Conservation (phyloP, 2,329 filamentous ascomycete species). For the Microdochium bolleyi region DNA sequence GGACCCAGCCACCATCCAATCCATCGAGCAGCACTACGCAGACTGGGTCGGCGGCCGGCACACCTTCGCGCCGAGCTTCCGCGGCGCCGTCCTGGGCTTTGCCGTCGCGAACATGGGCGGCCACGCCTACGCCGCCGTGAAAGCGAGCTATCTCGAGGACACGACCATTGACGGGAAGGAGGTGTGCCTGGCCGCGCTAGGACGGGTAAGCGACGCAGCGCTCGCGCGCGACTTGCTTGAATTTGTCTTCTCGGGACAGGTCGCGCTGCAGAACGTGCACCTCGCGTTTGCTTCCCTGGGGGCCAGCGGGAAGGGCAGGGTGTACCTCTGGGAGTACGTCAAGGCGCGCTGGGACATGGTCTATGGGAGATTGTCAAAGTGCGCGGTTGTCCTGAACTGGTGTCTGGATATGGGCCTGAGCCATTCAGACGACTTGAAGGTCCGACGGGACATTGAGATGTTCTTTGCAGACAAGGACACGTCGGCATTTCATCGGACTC, state of each 20-base stretch:
- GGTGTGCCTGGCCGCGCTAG: conserved; percentile 69
- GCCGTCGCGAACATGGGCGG: conserved; percentile 64
- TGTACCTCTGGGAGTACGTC: conserved; percentile 76
- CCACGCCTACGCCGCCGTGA: conserved; percentile 64
- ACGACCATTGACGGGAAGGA: conserved; percentile 88
- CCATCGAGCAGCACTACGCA: neutral
- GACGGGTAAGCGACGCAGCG: conserved; percentile 59
- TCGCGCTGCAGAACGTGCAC: conserved; percentile 82
- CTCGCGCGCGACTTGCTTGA: conserved; percentile 57
- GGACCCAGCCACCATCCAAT: neutral
- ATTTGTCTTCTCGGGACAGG: conserved; percentile 70
- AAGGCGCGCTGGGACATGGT: conserved; percentile 75
- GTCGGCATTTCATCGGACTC: conserved; percentile 45
- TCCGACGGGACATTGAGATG: conserved; percentile 65
- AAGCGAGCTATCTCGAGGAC: conserved; percentile 76
- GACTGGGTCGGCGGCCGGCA: conserved; percentile 43
- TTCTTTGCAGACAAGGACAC: conserved; percentile 90
- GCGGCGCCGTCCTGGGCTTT: conserved; percentile 71
- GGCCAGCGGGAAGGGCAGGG: conserved; percentile 64
- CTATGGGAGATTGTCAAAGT: conserved; percentile 63
- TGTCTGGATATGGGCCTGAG: conserved; percentile 73
- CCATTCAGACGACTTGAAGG: conserved; percentile 65
- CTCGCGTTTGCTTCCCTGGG: conserved; percentile 67
- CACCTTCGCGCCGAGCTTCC: conserved; percentile 73
- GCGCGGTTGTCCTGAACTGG: conserved; percentile 79